These are phyloP conservation scores for Begonia loranthoides DNA, from an alignment of 306 rosid genomes.

Conservation along the genomic window DNA sequence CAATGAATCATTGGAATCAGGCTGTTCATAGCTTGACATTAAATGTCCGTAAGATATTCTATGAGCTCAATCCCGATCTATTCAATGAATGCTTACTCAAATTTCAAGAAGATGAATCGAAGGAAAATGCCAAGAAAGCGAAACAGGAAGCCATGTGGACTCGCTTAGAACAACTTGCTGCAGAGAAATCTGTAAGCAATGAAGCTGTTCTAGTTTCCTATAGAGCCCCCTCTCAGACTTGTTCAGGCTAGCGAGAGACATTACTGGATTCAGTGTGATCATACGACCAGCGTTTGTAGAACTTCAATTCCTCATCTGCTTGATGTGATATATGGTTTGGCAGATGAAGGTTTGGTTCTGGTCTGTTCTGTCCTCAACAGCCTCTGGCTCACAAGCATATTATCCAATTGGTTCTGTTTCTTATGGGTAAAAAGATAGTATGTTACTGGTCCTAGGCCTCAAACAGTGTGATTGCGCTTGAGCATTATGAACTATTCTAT, in stretches of 20 bases:
- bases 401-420: too few relatives aligned
- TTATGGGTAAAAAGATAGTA: too few relatives aligned
- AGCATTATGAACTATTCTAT: too few relatives aligned
- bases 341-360: too few relatives aligned
- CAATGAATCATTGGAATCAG: conserved; percentile 56
- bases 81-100: conserved; percentile 41
- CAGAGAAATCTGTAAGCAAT: conserved; percentile 27
- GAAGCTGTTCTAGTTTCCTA: conserved; percentile 22
- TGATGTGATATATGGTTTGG: too few relatives aligned
- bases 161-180: conserved; percentile 45
- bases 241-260: conserved; percentile 6
- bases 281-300: background rate
- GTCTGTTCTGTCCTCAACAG: too few relatives aligned
- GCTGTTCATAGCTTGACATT: conserved; percentile 44
- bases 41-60: conserved; percentile 43
- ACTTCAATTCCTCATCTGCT: too few relatives aligned
- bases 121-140: conserved; percentile 22
- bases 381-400: too few relatives aligned
- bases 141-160: conserved; percentile 43
- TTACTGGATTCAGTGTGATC: background rate
- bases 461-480: too few relatives aligned
- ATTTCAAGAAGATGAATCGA: conserved; percentile 43
- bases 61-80: conserved; percentile 46
- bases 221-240: conserved; percentile 10
- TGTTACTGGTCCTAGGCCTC: too few relatives aligned